Percentiles rank a stretch among this genome's conserved stretches.
Evolutionary conservation across 73 alveolate species (phyloP).

Genomic region (Stentor roeselii): DNA sequence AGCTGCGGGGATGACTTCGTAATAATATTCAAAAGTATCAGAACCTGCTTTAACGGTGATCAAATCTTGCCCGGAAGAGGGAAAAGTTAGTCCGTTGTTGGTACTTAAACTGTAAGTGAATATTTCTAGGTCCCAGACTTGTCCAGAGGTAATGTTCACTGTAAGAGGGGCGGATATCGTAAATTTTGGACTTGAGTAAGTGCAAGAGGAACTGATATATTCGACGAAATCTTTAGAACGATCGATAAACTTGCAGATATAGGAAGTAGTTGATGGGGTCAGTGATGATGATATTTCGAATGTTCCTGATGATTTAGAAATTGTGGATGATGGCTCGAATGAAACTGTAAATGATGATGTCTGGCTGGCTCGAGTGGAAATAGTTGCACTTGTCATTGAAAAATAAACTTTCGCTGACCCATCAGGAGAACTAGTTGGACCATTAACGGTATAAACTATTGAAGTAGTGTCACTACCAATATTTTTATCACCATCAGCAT

Average conservation of each 20-base stretch:
- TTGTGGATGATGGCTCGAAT: not conserved
- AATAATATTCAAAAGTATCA: conserved; percentile 1
- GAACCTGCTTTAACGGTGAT: not conserved
- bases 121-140: not conserved
- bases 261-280: not conserved
- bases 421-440: not conserved
- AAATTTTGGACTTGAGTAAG: not conserved
- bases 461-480: not conserved
- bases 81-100: not conserved
- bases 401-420: not conserved
- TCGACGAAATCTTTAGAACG: not conserved
- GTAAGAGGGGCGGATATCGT: not conserved
- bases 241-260: not conserved
- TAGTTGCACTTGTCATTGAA: not conserved
- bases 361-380: not conserved
- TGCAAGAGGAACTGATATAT: not conserved
- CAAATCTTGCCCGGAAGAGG: not conserved
- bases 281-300: not conserved
- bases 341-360: not conserved
- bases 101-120: not conserved
- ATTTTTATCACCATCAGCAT: not conserved
- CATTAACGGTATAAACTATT: not conserved
- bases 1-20: not conserved
- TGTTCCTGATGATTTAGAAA: not conserved
- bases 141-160: not conserved